Conservation (phyloP, 345 rosid species). For the Gossypium sturtianum region DNA sequence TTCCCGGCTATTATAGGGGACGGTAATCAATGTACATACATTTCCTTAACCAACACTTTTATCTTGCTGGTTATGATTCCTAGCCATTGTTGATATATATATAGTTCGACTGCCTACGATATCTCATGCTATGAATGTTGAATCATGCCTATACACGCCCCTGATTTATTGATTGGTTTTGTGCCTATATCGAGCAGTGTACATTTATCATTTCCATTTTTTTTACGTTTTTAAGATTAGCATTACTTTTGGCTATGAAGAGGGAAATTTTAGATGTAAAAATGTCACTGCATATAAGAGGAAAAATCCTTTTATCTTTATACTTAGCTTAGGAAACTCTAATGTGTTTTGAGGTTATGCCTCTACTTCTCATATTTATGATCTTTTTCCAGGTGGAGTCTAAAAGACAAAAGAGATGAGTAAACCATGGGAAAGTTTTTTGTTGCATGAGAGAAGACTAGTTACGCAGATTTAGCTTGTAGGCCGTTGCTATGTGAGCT, state of each 20-base stretch:
- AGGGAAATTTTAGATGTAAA: not conserved
- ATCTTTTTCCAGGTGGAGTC: conserved; percentile 42
- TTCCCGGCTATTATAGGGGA: no score
- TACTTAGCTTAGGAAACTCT: not conserved
- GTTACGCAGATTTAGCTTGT: conserved; percentile 25
- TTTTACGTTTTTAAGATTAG: no score
- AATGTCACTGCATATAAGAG: not conserved
- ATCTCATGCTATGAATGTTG: not conserved
- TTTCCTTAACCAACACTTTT: no score
- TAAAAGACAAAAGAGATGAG: conserved; percentile 59
- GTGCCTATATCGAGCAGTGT: not conserved
- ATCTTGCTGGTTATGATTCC: not conserved
- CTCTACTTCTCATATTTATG: not conserved
- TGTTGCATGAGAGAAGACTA: conserved; percentile 9
- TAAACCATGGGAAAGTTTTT: conserved; percentile 3
- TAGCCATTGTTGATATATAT: not conserved
- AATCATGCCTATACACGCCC: not conserved
- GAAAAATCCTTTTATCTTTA: not conserved
- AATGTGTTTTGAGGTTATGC: not conserved
- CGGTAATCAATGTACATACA: no score
- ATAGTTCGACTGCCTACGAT: not conserved
- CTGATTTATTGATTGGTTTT: not conserved
- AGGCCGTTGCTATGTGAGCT: conserved; percentile 27
- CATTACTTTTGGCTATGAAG: no score
- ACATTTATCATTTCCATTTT: not conserved